Evolutionary conservation across 1,284 basidiomycete genomes (phyloP), one percentile per base, ranked within the genome.

Genomic region (Cutaneotrichosporon cutaneum): DNA sequence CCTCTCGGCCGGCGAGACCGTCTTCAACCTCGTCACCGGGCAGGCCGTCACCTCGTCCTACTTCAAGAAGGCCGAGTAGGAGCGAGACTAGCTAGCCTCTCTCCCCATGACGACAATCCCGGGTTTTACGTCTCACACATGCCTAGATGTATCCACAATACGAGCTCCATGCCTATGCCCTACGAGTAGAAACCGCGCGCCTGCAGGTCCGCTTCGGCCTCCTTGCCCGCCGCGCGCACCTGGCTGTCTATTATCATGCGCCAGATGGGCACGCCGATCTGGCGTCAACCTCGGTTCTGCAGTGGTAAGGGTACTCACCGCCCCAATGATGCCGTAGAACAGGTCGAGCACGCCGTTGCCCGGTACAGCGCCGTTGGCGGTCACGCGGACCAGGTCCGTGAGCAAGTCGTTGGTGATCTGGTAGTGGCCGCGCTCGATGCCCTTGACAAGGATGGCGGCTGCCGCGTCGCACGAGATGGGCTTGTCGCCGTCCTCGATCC

Each of bases 21-120:
- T 95, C 39, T 97, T 95, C 80, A 90, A 90, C 71, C 83, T 90
- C 75, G 81, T 89, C 47, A 88, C 92, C 71, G 87, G 85, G 24
- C 86, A 87, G 10, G 90, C 86, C 26, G 89, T 94, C 62, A 92
- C 88, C 74, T 93, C 88, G 77, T 68, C 82, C 35, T 94, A 91
- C 76, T 94, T 81, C 67, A 80, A 78, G 73, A 73, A 67, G 64
- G 32, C 51, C 30, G 53, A 56, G 45, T 58, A 50, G 47, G n/a
- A n/a, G n/a, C n/a, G n/a, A n/a, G n/a, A n/a, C n/a, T n/a, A n/a
- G n/a, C n/a, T n/a, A n/a, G n/a, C n/a, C n/a, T n/a, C n/a, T n/a
- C 11, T 5, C 5, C 35, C 11, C 39, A 14, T 42, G 18, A n/a
- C 16, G 39, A 42, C 39, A 42, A 14, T n/a, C 39, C 39, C 39